Percentiles rank a stretch among this genome's conserved stretches.
Conservation (phyloP, 306 rosid genomes). For the Ormosia semicastrata region DNA sequence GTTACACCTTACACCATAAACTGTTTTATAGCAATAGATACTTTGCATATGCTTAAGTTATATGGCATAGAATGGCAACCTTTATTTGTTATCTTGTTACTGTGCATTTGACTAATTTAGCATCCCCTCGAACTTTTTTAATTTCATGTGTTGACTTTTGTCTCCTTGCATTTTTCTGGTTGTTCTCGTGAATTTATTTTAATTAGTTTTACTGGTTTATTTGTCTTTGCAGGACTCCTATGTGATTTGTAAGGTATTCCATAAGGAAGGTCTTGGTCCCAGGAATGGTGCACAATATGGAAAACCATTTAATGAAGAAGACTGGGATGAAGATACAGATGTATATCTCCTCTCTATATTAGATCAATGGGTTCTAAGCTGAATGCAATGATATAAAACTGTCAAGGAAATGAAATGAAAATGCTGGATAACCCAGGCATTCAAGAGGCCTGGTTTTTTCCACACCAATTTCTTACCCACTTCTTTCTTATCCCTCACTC, state of each 20-base stretch:
- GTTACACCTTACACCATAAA: neutral
- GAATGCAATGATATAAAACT: neutral
- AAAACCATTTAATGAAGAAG: conserved; percentile 67
- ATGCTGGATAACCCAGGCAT: neutral
- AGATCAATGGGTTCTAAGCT: neutral
- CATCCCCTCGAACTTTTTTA: neutral
- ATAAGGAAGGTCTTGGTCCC: conserved; percentile 85
- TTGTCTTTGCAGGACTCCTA: conserved; percentile 61
- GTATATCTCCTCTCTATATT: neutral
- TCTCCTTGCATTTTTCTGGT: neutral
- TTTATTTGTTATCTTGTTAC: neutral
- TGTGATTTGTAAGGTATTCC: conserved; percentile 67
- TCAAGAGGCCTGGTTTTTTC: neutral
- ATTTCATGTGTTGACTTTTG: neutral
- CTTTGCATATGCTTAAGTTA: neutral
- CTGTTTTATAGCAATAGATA: neutral
- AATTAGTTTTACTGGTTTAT: conserved; percentile 27
- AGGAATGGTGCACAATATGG: conserved; percentile 88
- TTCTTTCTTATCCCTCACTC: neutral
- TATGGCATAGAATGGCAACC: neutral
- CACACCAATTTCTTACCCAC: neutral
- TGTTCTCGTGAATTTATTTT: conserved; percentile 10
- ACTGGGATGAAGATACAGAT: conserved; percentile 46
- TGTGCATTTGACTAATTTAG: neutral
- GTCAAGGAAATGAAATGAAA: neutral